A percentile compares a stretch with the other conserved stretches of the same genome.
phyloP scores from a whole-genome alignment of 192 early-diverging fungal species.

The Globomyces pollinis-pini region DNA sequence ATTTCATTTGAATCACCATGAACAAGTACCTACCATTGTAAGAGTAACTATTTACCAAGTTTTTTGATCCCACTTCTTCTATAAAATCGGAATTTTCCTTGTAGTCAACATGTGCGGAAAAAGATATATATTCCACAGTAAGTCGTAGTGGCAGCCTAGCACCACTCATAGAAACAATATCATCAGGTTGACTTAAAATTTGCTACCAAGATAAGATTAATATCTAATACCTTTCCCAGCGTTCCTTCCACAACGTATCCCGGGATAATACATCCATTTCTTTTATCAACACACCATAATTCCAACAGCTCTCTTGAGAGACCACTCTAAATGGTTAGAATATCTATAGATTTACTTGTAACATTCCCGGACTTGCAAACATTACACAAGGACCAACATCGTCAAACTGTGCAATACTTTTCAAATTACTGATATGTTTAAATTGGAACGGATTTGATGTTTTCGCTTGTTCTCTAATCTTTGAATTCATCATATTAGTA shows the following conservation, averaged over 20 bases:
- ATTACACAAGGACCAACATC: constrained; percentile 97
- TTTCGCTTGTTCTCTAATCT: constrained; percentile 80
- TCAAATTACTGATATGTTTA: constrained; percentile 84
- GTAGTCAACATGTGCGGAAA: constrained; percentile 97
- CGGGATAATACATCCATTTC: constrained; percentile 90
- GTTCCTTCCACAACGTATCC: constrained; percentile 98
- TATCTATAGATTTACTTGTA: too few relatives aligned
- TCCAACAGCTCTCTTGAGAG: constrained; percentile 92
- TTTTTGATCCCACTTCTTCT: constrained; percentile 83
- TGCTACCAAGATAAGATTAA: constrained; percentile 32
- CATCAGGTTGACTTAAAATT: constrained; percentile 79
- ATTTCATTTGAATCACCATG: constrained; percentile 95
- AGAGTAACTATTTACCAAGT: constrained; percentile 52
- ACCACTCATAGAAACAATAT: constrained; percentile 74
- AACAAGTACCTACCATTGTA: constrained; percentile 47
- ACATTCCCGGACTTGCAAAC: constrained; percentile 97
- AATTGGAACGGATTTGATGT: constrained; percentile 88
- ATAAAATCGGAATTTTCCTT: constrained; percentile 95
- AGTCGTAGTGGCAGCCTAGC: constrained; percentile 70
- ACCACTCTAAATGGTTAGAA: too few relatives aligned
- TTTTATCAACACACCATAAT: constrained; percentile 84
- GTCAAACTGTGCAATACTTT: constrained; percentile 79
- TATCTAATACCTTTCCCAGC: constrained; percentile 75
- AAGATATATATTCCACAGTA: constrained; percentile 89
- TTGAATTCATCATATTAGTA: constrained; percentile 96